These are phyloP conservation scores for Pseudogymnoascus sp. DNA, from an alignment of 2,329 filamentous ascomycete species.

Conservation along the genomic window DNA sequence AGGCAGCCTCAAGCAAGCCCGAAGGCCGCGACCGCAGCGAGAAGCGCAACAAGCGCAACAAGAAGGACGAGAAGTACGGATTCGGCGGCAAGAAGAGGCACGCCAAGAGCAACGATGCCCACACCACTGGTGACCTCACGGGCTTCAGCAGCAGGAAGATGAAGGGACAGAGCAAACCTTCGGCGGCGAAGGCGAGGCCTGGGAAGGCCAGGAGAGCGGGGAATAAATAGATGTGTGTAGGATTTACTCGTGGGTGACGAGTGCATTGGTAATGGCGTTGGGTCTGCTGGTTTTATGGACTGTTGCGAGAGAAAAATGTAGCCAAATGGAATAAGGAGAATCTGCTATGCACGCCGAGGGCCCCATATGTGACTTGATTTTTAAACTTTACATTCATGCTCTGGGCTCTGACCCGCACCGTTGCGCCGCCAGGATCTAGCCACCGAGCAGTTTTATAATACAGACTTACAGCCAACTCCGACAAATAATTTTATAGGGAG, in stretches of 20 bases:
- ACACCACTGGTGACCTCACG: conserved; percentile 71
- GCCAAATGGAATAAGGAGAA: neutral
- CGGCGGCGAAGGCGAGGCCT: conserved; percentile 34
- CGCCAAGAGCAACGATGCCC: conserved; percentile 81
- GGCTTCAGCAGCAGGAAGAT: conserved; percentile 78
- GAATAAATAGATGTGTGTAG: conserved; percentile 21
- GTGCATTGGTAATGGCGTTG: conserved; percentile 2
- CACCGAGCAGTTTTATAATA: neutral
- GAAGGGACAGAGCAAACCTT: conserved; percentile 47
- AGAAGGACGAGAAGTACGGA: conserved; percentile 92
- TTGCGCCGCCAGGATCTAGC: neutral
- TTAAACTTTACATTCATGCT: neutral
- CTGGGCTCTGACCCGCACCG: too few relatives aligned
- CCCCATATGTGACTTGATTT: neutral
- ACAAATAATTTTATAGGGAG: neutral
- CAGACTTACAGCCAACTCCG: neutral
- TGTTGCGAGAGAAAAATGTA: conserved; percentile 1
- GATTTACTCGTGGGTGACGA: neutral
- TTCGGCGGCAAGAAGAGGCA: conserved; percentile 94
- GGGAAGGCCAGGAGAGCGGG: conserved; percentile 37
- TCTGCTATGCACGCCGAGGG: neutral
- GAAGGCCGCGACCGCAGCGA: conserved; percentile 32
- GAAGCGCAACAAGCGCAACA: conserved; percentile 68
- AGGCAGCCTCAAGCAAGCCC: conserved; percentile 31
- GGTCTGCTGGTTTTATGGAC: neutral